phyloP scores from a whole-genome alignment of 192 early-diverging fungal species.

The Phlyctochytrium arcticum region DNA sequence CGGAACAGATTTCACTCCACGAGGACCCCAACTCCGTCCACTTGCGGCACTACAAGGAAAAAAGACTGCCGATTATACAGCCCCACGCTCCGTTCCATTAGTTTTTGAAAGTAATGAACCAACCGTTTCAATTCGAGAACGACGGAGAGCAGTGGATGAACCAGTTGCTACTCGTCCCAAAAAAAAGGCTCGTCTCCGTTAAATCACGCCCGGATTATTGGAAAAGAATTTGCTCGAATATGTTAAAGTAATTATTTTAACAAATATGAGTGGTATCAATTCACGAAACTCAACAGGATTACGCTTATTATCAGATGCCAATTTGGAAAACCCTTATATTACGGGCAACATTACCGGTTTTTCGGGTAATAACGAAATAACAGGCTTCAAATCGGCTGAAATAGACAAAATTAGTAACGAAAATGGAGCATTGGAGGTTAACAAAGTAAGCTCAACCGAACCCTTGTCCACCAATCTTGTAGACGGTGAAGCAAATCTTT shows the following conservation, averaged over 20 bases:
- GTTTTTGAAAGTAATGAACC: background rate
- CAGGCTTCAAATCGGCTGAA: background rate
- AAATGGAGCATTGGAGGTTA: background rate
- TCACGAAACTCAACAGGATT: background rate
- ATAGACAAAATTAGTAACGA: background rate
- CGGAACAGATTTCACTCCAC: too few relatives aligned
- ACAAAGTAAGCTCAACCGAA: too few relatives aligned
- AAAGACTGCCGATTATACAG: background rate
- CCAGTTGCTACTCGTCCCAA: background rate
- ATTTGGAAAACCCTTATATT: background rate
- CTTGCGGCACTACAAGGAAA: background rate
- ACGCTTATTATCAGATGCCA: background rate
- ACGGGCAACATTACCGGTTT: conserved; percentile 1
- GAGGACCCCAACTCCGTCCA: background rate
- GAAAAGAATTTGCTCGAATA: background rate
- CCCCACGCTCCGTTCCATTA: background rate
- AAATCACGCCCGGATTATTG: background rate
- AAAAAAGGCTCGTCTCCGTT: background rate
- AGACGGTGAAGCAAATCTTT: too few relatives aligned
- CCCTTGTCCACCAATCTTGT: too few relatives aligned
- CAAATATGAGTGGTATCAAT: background rate
- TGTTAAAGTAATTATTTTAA: background rate
- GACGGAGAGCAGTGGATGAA: background rate
- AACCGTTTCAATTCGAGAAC: background rate
- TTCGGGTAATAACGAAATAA: background rate